Conservation (phyloP, 208 protist species). For the Trypanosoma vivax region DNA sequence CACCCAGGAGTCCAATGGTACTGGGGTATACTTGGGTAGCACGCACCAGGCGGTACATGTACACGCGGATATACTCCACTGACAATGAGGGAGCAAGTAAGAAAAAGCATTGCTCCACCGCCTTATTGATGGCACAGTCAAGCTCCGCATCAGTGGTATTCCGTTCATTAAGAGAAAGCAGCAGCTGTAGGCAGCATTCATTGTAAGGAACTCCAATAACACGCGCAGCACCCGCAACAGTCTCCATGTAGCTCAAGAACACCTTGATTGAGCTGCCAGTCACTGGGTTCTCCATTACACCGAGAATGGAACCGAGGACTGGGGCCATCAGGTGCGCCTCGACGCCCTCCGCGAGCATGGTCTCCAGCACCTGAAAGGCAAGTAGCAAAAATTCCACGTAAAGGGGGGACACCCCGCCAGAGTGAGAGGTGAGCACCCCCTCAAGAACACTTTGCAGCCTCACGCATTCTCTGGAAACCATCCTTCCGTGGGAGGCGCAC, state of each 20-base stretch:
- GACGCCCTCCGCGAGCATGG: too few species aligned
- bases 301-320: constrained; percentile 1
- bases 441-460: background rate
- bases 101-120: constrained; percentile 3
- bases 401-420: too few species aligned
- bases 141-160: background rate
- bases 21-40: constrained; percentile 1
- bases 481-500: constrained; percentile 6
- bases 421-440: too few species aligned
- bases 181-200: constrained; percentile 2
- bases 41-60: constrained; percentile 1
- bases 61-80: background rate
- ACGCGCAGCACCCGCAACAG: constrained; percentile 2
- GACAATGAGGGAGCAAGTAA: background rate
- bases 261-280: background rate
- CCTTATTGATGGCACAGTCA: background rate
- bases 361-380: too few species aligned
- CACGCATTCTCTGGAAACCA: constrained; percentile 1
- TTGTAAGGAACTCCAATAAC: background rate
- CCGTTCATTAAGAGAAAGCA: constrained; percentile 1
- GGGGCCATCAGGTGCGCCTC: background rate
- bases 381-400: too few species aligned
- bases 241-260: background rate
- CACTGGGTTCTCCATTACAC: too few species aligned
- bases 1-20: background rate